Evolutionary conservation across 164 flowering plant genomes (phyloP).

Genomic region (Taxillus chinensis): DNA sequence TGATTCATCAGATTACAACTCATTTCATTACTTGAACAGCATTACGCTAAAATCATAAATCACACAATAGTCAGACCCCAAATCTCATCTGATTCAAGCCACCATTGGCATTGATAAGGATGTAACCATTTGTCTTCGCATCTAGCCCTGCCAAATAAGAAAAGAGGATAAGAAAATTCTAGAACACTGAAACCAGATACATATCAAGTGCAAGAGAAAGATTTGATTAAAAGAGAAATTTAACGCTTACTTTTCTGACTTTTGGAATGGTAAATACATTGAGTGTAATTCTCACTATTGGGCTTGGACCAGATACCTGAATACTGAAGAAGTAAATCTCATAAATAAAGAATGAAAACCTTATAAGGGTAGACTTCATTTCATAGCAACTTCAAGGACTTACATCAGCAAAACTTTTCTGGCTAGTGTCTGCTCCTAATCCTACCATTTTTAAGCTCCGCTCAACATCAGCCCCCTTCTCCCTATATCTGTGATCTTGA

Average conservation of each 20-base stretch:
- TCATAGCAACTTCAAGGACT: slow-evolving; percentile 15
- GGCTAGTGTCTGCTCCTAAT: slow-evolving; percentile 25
- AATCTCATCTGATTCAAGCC: slow-evolving; percentile 99
- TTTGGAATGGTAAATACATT: slow-evolving; percentile 53
- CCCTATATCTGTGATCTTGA: slow-evolving; percentile 22
- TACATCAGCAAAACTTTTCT: slow-evolving; percentile 35
- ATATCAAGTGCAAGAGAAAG: not conserved
- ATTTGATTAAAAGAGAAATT: not conserved
- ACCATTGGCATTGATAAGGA: slow-evolving; percentile 94
- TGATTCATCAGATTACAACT: slow-evolving; percentile 24
- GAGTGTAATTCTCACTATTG: slow-evolving; percentile 64
- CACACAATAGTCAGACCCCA: slow-evolving; percentile 72
- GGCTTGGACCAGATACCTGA: slow-evolving; percentile 81
- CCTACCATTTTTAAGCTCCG: slow-evolving; percentile 42
- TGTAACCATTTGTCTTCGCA: slow-evolving; percentile 65
- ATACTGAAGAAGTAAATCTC: slow-evolving; percentile 33
- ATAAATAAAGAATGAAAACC: slow-evolving; percentile 1
- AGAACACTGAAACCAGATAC: not conserved
- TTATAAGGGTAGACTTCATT: not conserved
- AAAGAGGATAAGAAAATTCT: slow-evolving; percentile 1
- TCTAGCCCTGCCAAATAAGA: slow-evolving; percentile 46
- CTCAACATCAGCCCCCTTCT: slow-evolving; percentile 42
- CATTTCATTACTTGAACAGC: slow-evolving; percentile 1
- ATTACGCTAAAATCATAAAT: slow-evolving; percentile 11
- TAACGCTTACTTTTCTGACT: slow-evolving; percentile 50